Base-by-base conservation (phyloP, 2,329 filamentous ascomycete species). In the Talaromyces sp. region DNA sequence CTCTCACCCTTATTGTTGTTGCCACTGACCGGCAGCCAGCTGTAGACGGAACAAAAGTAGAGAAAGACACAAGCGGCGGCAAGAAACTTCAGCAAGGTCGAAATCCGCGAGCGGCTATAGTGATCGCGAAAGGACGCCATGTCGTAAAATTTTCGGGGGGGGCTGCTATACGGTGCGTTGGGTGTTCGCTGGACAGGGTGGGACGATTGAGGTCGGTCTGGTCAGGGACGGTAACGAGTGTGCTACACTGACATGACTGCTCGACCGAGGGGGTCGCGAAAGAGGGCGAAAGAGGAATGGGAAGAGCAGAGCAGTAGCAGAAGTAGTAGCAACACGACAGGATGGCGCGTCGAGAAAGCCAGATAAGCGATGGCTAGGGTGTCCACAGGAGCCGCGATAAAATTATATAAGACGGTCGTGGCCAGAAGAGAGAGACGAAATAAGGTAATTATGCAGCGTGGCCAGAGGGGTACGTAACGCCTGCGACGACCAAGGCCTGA, bases 101-200 rank as follows among this genome's bases (percentile, higher is more conserved):
- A 61, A 12, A 61, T 35, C 17, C 59, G 55, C 31, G 55, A 55
- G 5, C 59, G 51, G 11, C 41, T 27, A 24, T 52, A 29, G 24
- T 58, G 59, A 48, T 61, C 59, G 57, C 59, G 53, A 19, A 61
- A 61, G 4, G 52, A 51, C 38, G 41, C 59, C 59, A 61, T 61
- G 27, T 14, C 17, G 59, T 32, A n/a, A 24, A 46, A 14, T 24
- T 2, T 24, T 24, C 21, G 19, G 43, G 43, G 19, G 9, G 9
- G n/a, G 10, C 21, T 19, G 43, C 10, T n/a, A n/a, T n/a, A 43
- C 7, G 41, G 8, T 21, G 7, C 35, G 12, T 35, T 35, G 32
- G 32, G n/a, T n/a, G 17, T 10, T 21, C 7, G 43, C 21, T 21
- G 43, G 43, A 19, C 19, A 52, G 48, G 32, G 48, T 52, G 17